phyloP scores from a whole-genome alignment of 106 monocot species.

The Dendrobium chrysotoxum region DNA sequence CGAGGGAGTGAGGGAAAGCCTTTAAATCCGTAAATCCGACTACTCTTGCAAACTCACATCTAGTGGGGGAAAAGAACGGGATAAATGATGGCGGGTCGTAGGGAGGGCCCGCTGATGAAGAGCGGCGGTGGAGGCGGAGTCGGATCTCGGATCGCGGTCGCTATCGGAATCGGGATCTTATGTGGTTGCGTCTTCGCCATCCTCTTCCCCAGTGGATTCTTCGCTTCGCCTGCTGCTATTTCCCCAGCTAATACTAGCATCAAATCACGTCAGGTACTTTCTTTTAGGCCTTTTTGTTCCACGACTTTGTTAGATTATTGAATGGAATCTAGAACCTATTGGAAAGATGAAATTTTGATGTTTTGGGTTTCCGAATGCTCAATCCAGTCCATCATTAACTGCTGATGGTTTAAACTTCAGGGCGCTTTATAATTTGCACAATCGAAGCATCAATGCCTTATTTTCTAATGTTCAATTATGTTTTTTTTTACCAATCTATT shows the following conservation, averaged over 20 bases:
- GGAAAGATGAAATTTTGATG: not conserved
- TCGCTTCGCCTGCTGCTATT: conserved; percentile 7
- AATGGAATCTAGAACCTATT: not conserved
- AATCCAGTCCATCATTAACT: not conserved
- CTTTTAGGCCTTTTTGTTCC: not conserved
- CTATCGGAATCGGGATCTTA: conserved; percentile 45
- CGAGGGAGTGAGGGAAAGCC: too few relatives aligned
- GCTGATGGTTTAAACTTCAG: not conserved
- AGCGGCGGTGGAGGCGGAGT: conserved; percentile 7
- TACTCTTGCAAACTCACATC: not conserved
- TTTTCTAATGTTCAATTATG: not conserved
- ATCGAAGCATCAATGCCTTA: not conserved
- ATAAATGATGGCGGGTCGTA: conserved; percentile 32
- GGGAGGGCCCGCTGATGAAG: conserved; percentile 39
- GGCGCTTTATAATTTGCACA: not conserved
- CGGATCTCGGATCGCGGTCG: conserved; percentile 47
- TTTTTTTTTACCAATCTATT: not conserved
- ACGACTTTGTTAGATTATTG: not conserved
- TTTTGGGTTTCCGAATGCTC: not conserved
- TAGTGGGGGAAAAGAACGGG: not conserved
- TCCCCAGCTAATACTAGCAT: not conserved
- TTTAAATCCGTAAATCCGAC: too few relatives aligned
- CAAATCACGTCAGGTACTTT: conserved; percentile 13
- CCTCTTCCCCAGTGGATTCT: conserved; percentile 51
- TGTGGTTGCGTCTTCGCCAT: conserved; percentile 53